These are phyloP conservation scores for Polyporus arcularius DNA, from an alignment of 768 basidiomycete genomes.

Conservation along the genomic window DNA sequence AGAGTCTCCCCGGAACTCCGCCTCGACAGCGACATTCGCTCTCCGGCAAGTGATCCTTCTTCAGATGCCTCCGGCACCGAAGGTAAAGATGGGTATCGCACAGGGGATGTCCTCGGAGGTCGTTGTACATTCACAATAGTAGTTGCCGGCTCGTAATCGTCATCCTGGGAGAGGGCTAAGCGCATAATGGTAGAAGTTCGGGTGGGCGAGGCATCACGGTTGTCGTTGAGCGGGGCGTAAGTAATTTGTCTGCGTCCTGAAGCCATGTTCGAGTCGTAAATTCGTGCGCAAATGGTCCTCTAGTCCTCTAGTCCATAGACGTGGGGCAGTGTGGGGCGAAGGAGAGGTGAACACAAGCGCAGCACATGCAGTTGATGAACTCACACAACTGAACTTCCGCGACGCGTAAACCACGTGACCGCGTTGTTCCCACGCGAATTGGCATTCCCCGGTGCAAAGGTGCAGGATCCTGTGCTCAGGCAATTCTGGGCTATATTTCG, in stretches of 20 bases:
- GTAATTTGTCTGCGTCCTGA: conserved; percentile 16
- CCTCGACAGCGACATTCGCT: conserved; percentile 23
- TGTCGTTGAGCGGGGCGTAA: conserved; percentile 18
- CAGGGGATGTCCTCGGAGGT: conserved; percentile 18
- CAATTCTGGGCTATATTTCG: too few species aligned
- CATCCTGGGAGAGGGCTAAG: conserved; percentile 11
- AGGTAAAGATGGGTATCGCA: conserved; percentile 22
- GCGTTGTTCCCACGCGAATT: too few species aligned
- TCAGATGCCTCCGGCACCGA: conserved; percentile 28
- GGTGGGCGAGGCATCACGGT: conserved; percentile 9
- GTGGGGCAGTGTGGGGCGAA: too few species aligned
- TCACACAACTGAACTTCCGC: too few species aligned
- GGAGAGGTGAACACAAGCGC: too few species aligned
- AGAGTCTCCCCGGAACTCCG: conserved; percentile 18
- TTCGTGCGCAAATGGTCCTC: neutral
- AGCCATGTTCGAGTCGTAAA: conserved; percentile 4
- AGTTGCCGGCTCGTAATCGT: conserved; percentile 11
- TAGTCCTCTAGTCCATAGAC: neutral
- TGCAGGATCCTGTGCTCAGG: too few species aligned
- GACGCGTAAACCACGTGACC: too few species aligned
- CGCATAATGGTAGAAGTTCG: conserved; percentile 18
- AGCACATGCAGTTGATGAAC: too few species aligned
- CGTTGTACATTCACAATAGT: conserved; percentile 11
- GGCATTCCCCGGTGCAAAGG: too few species aligned
- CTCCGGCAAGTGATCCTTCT: conserved; percentile 21